Conservation (phyloP, 495 filamentous ascomycete species). For the Xylaria telfairii region DNA sequence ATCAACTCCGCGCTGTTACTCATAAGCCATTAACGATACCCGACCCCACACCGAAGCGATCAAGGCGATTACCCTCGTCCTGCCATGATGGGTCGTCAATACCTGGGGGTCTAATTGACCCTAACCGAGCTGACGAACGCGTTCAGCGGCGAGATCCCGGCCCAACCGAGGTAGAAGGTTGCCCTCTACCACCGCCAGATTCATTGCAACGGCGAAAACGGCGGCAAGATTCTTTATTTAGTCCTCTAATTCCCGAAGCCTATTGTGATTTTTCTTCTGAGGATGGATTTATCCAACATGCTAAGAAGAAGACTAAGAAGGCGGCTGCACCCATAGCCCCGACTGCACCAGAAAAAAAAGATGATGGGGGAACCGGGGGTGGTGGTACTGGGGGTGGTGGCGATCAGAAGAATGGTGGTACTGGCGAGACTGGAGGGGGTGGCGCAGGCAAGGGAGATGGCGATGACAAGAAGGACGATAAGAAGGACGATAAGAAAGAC, state of each 20-base stretch:
- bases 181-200: constrained; percentile 28
- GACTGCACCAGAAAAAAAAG: constrained; percentile 43
- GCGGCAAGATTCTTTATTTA: constrained; percentile 33
- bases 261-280: constrained; percentile 53
- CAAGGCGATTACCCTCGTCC: constrained; percentile 30
- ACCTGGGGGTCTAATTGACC: constrained; percentile 23
- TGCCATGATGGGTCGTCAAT: constrained; percentile 17
- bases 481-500: constrained; percentile 39
- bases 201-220: constrained; percentile 28
- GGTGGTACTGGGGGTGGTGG: constrained; percentile 29
- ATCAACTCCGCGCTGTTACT: not conserved
- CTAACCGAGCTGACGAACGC: constrained; percentile 27
- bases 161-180: constrained; percentile 25
- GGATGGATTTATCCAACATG: constrained; percentile 52
- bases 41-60: constrained; percentile 37
- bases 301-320: constrained; percentile 47
- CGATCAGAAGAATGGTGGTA: constrained; percentile 31
- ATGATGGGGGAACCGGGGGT: constrained; percentile 48
- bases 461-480: constrained; percentile 36
- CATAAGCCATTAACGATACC: constrained; percentile 32
- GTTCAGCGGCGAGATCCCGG: constrained; percentile 32
- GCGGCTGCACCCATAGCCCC: not conserved
- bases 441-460: constrained; percentile 38
- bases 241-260: constrained; percentile 41
- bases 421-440: constrained; percentile 33